phyloP scores from a whole-genome alignment of 371 early-diverging fungal genomes.

The Mucor saturninus region DNA sequence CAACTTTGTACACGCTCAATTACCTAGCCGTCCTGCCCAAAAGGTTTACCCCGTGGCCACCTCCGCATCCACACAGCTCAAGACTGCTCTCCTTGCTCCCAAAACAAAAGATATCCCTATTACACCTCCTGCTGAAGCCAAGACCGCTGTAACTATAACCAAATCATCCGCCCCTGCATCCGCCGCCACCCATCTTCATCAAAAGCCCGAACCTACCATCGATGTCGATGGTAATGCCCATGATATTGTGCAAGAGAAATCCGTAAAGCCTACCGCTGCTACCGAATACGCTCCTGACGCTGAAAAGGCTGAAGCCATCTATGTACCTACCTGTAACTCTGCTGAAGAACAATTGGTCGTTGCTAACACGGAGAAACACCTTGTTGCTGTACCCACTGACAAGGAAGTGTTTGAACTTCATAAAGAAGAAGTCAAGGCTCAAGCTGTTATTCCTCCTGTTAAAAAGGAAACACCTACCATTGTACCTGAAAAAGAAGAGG shows the following conservation, averaged over 20 bases:
- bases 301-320: conserved; percentile 8
- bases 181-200: neutral
- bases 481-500: neutral
- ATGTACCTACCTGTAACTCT: conserved; percentile 9
- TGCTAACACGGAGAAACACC: conserved; percentile 7
- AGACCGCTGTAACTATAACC: neutral
- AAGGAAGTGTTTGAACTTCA: conserved; percentile 11
- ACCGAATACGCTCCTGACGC: conserved; percentile 3
- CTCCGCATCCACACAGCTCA: neutral
- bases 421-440: neutral
- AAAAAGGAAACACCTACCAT: neutral
- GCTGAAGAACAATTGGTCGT: conserved; percentile 10
- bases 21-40: neutral
- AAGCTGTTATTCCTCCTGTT: neutral
- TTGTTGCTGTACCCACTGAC: conserved; percentile 4
- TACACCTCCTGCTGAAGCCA: neutral
- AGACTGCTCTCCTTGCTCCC: neutral
- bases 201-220: conserved; percentile 1
- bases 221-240: conserved; percentile 3
- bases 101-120: neutral
- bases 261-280: conserved; percentile 1
- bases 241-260: neutral
- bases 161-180: neutral
- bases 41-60: neutral
- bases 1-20: neutral